Percentiles rank a stretch among this genome's conserved stretches.
phyloP scores from a whole-genome alignment of 1,139 yeast genomes.

The Kluyveromyces sp. region DNA sequence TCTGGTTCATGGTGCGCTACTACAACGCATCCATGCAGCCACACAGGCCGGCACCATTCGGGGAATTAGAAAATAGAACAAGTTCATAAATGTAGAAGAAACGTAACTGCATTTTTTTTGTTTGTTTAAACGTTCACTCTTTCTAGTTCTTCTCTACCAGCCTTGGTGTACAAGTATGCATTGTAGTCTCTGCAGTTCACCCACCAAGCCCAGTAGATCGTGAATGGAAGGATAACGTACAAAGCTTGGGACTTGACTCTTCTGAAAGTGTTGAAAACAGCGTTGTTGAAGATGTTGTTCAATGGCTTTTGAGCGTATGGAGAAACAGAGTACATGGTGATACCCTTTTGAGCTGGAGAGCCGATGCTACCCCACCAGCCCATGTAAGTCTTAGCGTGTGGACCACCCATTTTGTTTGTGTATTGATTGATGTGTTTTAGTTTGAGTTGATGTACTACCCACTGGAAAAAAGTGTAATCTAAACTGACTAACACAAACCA shows the following conservation, averaged over 20 bases:
- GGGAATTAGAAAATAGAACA: too few relatives aligned
- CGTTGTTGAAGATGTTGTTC: conserved; percentile 77
- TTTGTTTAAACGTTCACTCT: conserved; percentile 55
- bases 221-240: conserved; percentile 70
- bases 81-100: background rate
- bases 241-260: conserved; percentile 83
- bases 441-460: too few relatives aligned
- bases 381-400: conserved; percentile 72
- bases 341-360: conserved; percentile 80
- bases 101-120: background rate
- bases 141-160: conserved; percentile 89
- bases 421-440: background rate
- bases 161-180: conserved; percentile 93
- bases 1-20: too few relatives aligned
- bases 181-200: conserved; percentile 82
- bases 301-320: conserved; percentile 92
- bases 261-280: conserved; percentile 90
- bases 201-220: conserved; percentile 83
- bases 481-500: background rate
- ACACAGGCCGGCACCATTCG: too few relatives aligned
- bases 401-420: conserved; percentile 42
- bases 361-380: conserved; percentile 97
- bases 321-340: conserved; percentile 80
- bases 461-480: background rate
- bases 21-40: too few relatives aligned